phyloP scores from a whole-genome alignment of 257 asterid genomes.

The Agastache rugosa region DNA sequence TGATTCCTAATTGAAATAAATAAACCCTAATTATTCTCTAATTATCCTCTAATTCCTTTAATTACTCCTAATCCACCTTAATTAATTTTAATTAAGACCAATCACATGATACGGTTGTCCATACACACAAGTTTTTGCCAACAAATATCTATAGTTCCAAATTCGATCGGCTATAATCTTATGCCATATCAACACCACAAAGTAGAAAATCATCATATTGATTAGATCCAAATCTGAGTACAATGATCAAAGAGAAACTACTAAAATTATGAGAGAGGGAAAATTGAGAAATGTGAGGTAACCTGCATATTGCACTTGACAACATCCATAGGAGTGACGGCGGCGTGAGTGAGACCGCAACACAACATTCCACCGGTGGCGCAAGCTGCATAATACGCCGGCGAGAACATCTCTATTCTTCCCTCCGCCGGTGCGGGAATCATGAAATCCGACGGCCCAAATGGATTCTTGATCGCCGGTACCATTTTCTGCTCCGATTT shows the following conservation, averaged over 20 bases:
- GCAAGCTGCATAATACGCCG: slow-evolving; percentile 70
- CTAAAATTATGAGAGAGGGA: background rate
- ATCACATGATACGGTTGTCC: too few species aligned
- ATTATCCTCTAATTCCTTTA: too few species aligned
- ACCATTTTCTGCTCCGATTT: slow-evolving; percentile 21
- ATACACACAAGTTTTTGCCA: too few species aligned
- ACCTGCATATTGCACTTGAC: slow-evolving; percentile 97
- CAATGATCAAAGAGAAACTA: background rate
- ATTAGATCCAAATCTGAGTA: background rate
- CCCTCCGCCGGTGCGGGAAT: slow-evolving; percentile 73
- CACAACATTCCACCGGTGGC: slow-evolving; percentile 65
- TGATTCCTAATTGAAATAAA: too few species aligned
- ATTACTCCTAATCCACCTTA: too few species aligned
- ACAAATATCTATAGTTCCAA: too few species aligned
- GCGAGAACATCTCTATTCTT: slow-evolving; percentile 68
- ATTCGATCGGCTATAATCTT: background rate
- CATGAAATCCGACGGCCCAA: slow-evolving; percentile 37
- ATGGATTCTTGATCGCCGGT: slow-evolving; percentile 14
- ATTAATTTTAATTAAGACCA: too few species aligned
- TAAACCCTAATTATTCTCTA: too few species aligned
- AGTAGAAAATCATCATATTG: background rate
- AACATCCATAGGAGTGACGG: slow-evolving; percentile 86
- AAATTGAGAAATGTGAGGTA: background rate
- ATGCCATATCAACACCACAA: too few species aligned
- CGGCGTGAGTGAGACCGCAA: slow-evolving; percentile 79